phyloP scores from a whole-genome alignment of 805 yeast genomes.

The Teunomyces atbi region DNA sequence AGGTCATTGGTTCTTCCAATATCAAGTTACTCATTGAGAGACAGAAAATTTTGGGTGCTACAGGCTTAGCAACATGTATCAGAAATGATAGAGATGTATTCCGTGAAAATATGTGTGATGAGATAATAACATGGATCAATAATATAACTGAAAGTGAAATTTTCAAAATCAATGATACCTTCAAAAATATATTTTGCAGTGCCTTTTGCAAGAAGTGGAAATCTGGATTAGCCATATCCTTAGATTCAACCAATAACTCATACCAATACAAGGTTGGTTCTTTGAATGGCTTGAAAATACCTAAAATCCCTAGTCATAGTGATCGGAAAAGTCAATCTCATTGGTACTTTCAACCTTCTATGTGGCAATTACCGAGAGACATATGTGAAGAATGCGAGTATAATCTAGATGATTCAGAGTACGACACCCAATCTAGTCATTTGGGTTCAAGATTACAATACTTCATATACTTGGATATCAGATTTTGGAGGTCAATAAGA shows the following conservation, averaged over 20 bases:
- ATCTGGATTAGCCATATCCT: slow-evolving; percentile 39
- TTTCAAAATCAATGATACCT: slow-evolving; percentile 45
- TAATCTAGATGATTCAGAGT: slow-evolving; percentile 29
- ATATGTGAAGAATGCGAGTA: slow-evolving; percentile 50
- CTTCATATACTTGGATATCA: slow-evolving; percentile 61
- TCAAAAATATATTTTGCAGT: slow-evolving; percentile 52
- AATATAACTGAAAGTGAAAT: slow-evolving; percentile 57
- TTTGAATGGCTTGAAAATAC: slow-evolving; percentile 37
- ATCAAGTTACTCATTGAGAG: slow-evolving; percentile 49
- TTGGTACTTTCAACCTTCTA: slow-evolving; percentile 40
- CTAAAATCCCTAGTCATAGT: slow-evolving; percentile 27
- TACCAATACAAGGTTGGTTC: slow-evolving; percentile 29
- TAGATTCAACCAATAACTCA: neutral
- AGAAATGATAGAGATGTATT: slow-evolving; percentile 67
- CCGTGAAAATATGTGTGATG: slow-evolving; percentile 78
- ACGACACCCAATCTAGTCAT: slow-evolving; percentile 22
- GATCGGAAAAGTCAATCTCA: slow-evolving; percentile 17
- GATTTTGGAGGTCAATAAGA: slow-evolving; percentile 69
- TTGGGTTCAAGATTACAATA: slow-evolving; percentile 59
- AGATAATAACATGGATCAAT: slow-evolving; percentile 63
- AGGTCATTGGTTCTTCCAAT: slow-evolving; percentile 58
- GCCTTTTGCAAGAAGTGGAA: slow-evolving; percentile 65
- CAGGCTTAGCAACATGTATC: slow-evolving; percentile 67
- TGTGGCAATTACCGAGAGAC: slow-evolving; percentile 48
- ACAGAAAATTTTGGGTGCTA: slow-evolving; percentile 54